Base-by-base conservation (phyloP, 2,329 filamentous ascomycete genomes). In the Teratosphaeria destructans region DNA sequence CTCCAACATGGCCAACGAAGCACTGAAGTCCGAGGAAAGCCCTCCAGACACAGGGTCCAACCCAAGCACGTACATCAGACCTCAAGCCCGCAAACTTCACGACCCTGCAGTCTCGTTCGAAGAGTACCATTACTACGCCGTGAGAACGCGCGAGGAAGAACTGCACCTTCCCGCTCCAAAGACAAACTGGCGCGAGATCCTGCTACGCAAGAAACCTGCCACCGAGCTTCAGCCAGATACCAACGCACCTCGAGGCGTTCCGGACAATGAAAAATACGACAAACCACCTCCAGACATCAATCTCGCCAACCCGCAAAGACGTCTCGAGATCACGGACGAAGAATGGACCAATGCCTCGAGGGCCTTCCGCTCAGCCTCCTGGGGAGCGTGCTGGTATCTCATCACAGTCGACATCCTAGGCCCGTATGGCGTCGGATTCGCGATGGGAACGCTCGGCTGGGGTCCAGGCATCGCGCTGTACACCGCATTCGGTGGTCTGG, bases 391-490 rank as follows among this genome's bases (percentile, higher is more conserved):
- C 57, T 59, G 43, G 29, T 61, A 59, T 29, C 55, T 59, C 12
- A 76, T 77, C 59, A 77, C 75, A 0, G 77, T 75, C 3, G 76
- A 78, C 57, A 72, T 76, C 29, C 67, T 76, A 1, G 74, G 74
- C 3, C 72, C 72, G 0, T 74, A 66, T 56, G 68, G 67, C 39
- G 66, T 65, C 12, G 62, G 64, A 29, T 72, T 70, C 61, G 70
- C 71, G 1, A 55, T 64, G 23, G 63, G 62, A 3, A 64, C 63
- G 8, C 53, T 72, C 53, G 72, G 71, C 3, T 72, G 66, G 57
- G 71, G 73, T 19, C 72, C 73, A 19, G 73, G 73, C 26, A 67
- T 74, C 23, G 66, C 68, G 16, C 62, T 75, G 5, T 75, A 73
- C 60, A 72, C 72, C 14, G 68, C 75, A 10, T 76, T 76, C 55